These are phyloP conservation scores for Pilatotrama ljubarskyi DNA, from an alignment of 768 basidiomycete genomes.

Conservation along the genomic window DNA sequence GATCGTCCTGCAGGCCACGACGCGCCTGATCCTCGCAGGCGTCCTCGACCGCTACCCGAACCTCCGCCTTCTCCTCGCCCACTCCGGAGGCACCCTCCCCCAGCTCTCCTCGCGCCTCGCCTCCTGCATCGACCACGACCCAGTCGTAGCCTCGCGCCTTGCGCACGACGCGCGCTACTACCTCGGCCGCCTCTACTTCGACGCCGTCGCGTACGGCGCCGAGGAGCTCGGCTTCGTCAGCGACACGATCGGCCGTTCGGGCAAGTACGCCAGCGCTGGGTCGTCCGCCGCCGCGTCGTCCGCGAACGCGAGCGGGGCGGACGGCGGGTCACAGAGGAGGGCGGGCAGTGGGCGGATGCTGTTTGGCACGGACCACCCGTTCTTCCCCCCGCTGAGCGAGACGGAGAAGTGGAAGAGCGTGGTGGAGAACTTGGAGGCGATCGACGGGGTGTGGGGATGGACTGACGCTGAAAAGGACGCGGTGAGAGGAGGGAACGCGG, in stretches of 20 bases:
- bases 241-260: constrained; percentile 64
- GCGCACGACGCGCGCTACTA: constrained; percentile 84
- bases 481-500: constrained; percentile 73
- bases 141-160: constrained; percentile 69
- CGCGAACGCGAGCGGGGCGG: constrained; percentile 14
- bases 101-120: constrained; percentile 82
- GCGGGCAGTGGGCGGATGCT: constrained; percentile 62
- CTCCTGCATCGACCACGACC: constrained; percentile 85
- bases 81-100: constrained; percentile 84
- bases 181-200: constrained; percentile 76
- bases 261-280: constrained; percentile 36
- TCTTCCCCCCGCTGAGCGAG: constrained; percentile 78
- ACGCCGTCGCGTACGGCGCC: constrained; percentile 87
- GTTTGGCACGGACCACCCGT: constrained; percentile 89
- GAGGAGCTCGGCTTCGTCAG: constrained; percentile 83
- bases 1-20: constrained; percentile 49
- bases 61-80: constrained; percentile 78
- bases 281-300: constrained; percentile 17
- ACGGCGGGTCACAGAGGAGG: constrained; percentile 37
- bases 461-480: constrained; percentile 55
- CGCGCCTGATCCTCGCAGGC: constrained; percentile 80
- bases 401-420: constrained; percentile 82
- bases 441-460: constrained; percentile 66
- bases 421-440: constrained; percentile 81
- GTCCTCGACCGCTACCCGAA: constrained; percentile 76